phyloP scores from a whole-genome alignment of 2,329 filamentous ascomycete species.

The Grosmannia huntii region DNA sequence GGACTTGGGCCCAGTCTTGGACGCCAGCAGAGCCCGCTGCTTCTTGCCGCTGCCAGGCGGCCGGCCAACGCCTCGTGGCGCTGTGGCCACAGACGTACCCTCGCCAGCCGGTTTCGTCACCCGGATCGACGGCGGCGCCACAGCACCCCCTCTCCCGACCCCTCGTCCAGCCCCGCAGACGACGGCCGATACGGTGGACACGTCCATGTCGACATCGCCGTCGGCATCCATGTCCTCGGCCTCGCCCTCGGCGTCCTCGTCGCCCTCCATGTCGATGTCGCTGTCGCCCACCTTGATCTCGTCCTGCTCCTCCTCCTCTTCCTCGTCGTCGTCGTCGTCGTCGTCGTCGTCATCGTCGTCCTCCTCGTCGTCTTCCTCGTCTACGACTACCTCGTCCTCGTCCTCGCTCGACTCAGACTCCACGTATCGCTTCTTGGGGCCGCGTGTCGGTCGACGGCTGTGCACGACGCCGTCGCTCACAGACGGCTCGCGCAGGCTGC shows the following conservation, averaged over 20 bases:
- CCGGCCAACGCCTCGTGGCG: no score
- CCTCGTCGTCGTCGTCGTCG: conserved; percentile 27
- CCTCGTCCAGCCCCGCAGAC: conserved; percentile 2
- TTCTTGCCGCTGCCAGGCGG: neutral
- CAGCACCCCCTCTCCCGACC: no score
- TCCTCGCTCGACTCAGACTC: conserved; percentile 31
- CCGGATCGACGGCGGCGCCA: conserved; percentile 29
- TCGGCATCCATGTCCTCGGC: conserved; percentile 32
- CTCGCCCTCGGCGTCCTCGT: conserved; percentile 35
- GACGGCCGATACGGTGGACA: conserved; percentile 18
- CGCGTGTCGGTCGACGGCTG: conserved; percentile 37
- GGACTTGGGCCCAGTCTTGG: neutral
- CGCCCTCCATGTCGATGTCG: conserved; percentile 23
- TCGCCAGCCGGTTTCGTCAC: conserved; percentile 22
- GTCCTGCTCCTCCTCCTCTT: conserved; percentile 16
- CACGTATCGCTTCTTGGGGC: conserved; percentile 46
- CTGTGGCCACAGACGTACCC: neutral
- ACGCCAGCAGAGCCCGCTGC: neutral
- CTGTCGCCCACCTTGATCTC: conserved; percentile 15
- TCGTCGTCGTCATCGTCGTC: conserved; percentile 13
- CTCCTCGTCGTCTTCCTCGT: conserved; percentile 5
- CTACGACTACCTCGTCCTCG: conserved; percentile 4
- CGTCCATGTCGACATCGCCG: conserved; percentile 22
- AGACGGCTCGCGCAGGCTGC: conserved; percentile 23
- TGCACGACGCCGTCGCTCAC: conserved; percentile 33